Evolutionary conservation across 2,329 filamentous ascomycete genomes (phyloP).

Genomic region (Hirsutella minnesotensis): DNA sequence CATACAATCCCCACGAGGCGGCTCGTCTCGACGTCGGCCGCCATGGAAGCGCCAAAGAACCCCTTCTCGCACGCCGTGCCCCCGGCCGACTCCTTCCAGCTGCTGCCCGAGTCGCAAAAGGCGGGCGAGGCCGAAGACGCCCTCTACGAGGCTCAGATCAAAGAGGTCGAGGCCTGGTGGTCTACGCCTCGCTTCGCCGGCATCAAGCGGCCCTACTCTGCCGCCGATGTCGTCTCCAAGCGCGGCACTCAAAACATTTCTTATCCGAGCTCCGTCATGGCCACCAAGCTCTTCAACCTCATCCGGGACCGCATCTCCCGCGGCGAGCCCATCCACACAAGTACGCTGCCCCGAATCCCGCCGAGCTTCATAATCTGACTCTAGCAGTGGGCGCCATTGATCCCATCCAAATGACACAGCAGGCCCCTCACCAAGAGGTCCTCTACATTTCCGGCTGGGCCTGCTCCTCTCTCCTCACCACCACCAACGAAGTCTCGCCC

Average conservation of each 20-base stretch:
- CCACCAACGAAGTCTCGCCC: conserved; percentile 92
- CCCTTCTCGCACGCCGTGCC: conserved; percentile 16
- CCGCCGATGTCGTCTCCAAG: conserved; percentile 87
- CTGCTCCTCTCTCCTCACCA: conserved; percentile 84
- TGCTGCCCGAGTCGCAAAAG: conserved; percentile 69
- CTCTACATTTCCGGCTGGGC: conserved; percentile 97
- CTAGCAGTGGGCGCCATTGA: conserved; percentile 84
- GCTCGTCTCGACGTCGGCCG: conserved; percentile 17
- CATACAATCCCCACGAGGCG: conserved; percentile 8
- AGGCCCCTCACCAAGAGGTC: conserved; percentile 90
- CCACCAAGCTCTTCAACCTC: conserved; percentile 84
- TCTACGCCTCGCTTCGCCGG: conserved; percentile 69
- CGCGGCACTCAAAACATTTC: conserved; percentile 75
- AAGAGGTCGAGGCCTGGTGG: conserved; percentile 89
- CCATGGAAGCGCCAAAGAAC: conserved; percentile 17
- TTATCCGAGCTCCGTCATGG: conserved; percentile 91
- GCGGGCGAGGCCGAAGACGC: conserved; percentile 71
- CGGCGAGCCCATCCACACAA: conserved; percentile 86
- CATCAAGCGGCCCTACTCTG: conserved; percentile 84
- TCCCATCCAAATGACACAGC: conserved; percentile 98
- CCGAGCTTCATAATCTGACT: conserved; percentile 6
- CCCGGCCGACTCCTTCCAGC: conserved; percentile 70
- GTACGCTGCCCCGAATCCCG: conserved; percentile 32
- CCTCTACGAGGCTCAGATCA: conserved; percentile 71
- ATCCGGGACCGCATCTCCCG: conserved; percentile 65